Conservation (phyloP, 192 early-diverging fungal species). For the Coemansia sp. region DNA sequence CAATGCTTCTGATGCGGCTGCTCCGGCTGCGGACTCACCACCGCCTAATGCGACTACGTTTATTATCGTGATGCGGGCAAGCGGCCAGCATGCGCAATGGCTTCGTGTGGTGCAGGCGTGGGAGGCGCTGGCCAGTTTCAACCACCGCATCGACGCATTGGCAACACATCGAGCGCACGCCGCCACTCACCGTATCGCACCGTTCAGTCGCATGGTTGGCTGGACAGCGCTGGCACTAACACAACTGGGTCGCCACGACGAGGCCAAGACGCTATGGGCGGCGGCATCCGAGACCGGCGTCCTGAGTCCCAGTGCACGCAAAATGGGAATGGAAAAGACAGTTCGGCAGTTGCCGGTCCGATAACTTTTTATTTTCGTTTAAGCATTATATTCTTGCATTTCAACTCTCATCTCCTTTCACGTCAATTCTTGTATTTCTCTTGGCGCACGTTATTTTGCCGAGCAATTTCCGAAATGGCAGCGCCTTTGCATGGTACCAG, state of each 20-base stretch:
- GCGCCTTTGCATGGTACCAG: neutral
- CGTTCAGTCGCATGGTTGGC: constrained; percentile 35
- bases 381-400: constrained; percentile 1
- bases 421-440: too few species aligned
- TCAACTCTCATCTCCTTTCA: neutral
- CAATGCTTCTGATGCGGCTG: neutral
- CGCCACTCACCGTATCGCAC: constrained; percentile 5
- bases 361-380: neutral
- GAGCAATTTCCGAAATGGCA: neutral
- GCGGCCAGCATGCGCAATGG: constrained; percentile 26
- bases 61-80: constrained; percentile 27
- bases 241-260: neutral
- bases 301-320: constrained; percentile 8
- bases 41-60: constrained; percentile 37
- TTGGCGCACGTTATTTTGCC: too few species aligned
- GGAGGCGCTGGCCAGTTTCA: constrained; percentile 22
- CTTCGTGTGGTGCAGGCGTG: constrained; percentile 19
- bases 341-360: constrained; percentile 3
- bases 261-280: constrained; percentile 31
- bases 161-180: constrained; percentile 1
- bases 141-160: constrained; percentile 13
- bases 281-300: constrained; percentile 4
- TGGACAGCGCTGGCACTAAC: constrained; percentile 26
- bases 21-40: constrained; percentile 1
- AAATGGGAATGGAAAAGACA: constrained; percentile 23